Percentiles rank a stretch among this genome's conserved stretches.
Evolutionary conservation across 768 basidiomycete species (phyloP).

Genomic region (Trametes villosa): DNA sequence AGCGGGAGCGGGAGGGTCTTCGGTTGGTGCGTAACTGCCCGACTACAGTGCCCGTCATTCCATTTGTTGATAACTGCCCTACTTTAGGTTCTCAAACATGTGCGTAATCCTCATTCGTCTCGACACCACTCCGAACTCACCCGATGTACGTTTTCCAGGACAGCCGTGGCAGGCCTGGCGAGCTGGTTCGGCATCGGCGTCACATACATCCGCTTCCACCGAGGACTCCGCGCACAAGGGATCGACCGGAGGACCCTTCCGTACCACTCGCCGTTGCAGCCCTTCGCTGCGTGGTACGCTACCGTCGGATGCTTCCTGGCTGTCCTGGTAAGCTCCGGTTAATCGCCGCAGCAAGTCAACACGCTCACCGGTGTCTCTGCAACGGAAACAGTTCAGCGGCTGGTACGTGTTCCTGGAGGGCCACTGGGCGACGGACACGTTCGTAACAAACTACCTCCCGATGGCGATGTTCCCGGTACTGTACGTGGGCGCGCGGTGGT

Average conservation of each 20-base stretch:
- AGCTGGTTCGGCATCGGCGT: conserved; percentile 50
- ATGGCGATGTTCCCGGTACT: conserved; percentile 51
- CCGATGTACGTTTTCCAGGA: conserved; percentile 25
- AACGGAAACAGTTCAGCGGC: conserved; percentile 46
- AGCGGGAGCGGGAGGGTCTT: conserved; percentile 44
- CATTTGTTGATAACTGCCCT: not conserved
- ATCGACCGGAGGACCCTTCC: conserved; percentile 52
- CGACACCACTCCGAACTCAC: too few species aligned
- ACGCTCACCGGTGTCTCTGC: not conserved
- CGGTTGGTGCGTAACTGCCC: conserved; percentile 40
- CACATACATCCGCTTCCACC: conserved; percentile 51
- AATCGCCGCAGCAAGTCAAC: not conserved
- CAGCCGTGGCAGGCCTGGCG: conserved; percentile 45
- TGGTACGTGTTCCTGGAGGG: conserved; percentile 47
- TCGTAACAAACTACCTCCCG: conserved; percentile 49
- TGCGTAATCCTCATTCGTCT: not conserved
- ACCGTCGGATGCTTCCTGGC: conserved; percentile 33
- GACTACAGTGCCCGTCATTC: not conserved
- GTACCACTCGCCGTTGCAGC: conserved; percentile 46
- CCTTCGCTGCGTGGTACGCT: conserved; percentile 45
- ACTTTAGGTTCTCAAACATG: conserved; percentile 31
- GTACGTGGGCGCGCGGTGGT: conserved; percentile 38
- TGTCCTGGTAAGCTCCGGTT: conserved; percentile 41
- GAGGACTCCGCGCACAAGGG: conserved; percentile 54
- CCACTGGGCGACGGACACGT: conserved; percentile 42